phyloP scores from a whole-genome alignment of 441 rosid species.

The Brassica hybrid region DNA sequence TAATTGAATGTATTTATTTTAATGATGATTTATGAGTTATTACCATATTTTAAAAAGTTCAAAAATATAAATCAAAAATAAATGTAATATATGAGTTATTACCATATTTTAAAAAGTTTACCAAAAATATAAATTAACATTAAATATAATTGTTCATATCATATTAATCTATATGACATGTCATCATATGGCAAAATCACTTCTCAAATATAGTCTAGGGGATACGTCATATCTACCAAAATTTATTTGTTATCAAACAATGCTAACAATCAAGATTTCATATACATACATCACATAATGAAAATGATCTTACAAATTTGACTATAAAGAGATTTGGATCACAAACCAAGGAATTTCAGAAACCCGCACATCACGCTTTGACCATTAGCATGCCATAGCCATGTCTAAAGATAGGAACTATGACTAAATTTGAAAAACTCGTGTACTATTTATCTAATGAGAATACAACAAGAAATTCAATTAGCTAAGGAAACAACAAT shows the following conservation, averaged over 20 bases:
- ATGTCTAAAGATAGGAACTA: not conserved
- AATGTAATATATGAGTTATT: too few relatives aligned
- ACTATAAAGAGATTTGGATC: not conserved
- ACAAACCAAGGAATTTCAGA: not conserved
- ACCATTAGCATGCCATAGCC: not conserved
- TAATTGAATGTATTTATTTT: too few relatives aligned
- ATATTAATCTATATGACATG: too few relatives aligned
- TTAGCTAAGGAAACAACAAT: not conserved
- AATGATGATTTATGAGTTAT: too few relatives aligned
- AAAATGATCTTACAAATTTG: not conserved
- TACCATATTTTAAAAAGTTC: too few relatives aligned
- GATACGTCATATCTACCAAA: not conserved
- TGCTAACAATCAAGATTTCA: not conserved
- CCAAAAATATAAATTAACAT: too few relatives aligned
- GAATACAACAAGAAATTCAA: not conserved
- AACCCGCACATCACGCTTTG: conserved; percentile 11
- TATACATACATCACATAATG: not conserved
- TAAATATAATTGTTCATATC: too few relatives aligned
- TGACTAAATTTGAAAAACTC: conserved; percentile 10
- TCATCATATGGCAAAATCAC: too few relatives aligned
- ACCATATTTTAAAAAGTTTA: too few relatives aligned
- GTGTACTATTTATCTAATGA: conserved; percentile 1
- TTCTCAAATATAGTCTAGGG: too few relatives aligned
- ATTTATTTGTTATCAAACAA: not conserved
- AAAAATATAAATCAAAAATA: too few relatives aligned